phyloP scores from a whole-genome alignment of 2,329 filamentous ascomycete species.

The Onygena corvina region DNA sequence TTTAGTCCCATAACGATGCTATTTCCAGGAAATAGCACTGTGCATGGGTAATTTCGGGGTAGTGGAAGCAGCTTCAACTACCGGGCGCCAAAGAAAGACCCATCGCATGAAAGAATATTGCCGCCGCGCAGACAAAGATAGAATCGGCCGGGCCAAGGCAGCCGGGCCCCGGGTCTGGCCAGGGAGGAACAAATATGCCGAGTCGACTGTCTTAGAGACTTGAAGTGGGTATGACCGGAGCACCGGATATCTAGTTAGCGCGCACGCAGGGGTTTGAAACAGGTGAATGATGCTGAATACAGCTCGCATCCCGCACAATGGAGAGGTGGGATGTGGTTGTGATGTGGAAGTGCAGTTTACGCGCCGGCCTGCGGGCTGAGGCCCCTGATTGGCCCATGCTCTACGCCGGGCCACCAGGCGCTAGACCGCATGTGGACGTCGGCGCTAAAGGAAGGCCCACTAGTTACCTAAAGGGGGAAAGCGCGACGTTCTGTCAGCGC shows the following conservation, averaged over 20 bases:
- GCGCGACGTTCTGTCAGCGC: background rate
- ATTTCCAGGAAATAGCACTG: background rate
- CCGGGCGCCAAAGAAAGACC: constrained; percentile 5
- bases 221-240: background rate
- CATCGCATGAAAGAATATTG: constrained; percentile 8
- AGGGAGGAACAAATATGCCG: background rate
- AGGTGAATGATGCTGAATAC: too few relatives aligned
- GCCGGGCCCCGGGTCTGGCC: too few relatives aligned
- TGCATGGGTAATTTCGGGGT: background rate
- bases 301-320: too few relatives aligned
- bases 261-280: too few relatives aligned
- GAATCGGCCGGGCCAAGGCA: background rate
- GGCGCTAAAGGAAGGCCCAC: background rate
- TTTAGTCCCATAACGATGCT: background rate
- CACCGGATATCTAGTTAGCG: background rate
- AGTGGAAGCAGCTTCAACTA: background rate
- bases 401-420: background rate
- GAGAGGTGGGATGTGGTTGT: background rate
- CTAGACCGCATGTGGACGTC: background rate
- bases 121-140: constrained; percentile 1
- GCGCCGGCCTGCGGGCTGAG: constrained; percentile 6
- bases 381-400: constrained; percentile 11
- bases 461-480: background rate
- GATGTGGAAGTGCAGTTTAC: background rate
- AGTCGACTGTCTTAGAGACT: background rate